Conservation (phyloP, 306 rosid species). For the Carpinus fangiana region DNA sequence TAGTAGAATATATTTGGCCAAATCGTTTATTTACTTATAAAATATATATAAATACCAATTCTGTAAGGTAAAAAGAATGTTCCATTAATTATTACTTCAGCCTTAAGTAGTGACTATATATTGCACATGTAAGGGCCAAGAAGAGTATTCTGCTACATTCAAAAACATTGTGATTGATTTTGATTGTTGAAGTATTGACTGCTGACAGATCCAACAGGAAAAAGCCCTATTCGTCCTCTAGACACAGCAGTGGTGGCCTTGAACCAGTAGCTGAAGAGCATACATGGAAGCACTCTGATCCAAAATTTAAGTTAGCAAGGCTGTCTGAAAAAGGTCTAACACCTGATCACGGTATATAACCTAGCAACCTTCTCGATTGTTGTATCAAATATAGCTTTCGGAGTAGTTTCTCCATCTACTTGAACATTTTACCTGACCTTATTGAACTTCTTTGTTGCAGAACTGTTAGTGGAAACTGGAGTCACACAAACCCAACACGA, state of each 20-base stretch:
- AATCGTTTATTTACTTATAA: too few species aligned
- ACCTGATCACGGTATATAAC: slow-evolving; percentile 65
- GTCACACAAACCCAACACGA: slow-evolving; percentile 70
- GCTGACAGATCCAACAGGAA: slow-evolving; percentile 50
- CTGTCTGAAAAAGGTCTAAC: slow-evolving; percentile 45
- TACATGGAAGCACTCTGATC: slow-evolving; percentile 31
- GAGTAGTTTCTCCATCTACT: slow-evolving; percentile 20
- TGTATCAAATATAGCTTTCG: background rate
- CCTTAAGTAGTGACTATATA: slow-evolving; percentile 11
- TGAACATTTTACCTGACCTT: slow-evolving; percentile 14
- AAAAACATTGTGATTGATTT: slow-evolving; percentile 16
- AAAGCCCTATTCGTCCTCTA: slow-evolving; percentile 58
- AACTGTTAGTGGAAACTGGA: slow-evolving; percentile 76
- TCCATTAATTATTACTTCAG: background rate
- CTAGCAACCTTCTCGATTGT: slow-evolving; percentile 11
- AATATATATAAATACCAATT: too few species aligned
- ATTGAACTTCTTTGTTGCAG: slow-evolving; percentile 46
- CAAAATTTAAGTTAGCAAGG: slow-evolving; percentile 49
- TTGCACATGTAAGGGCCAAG: slow-evolving; percentile 22
- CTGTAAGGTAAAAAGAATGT: slow-evolving; percentile 4
- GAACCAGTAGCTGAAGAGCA: slow-evolving; percentile 61
- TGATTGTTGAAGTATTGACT: slow-evolving; percentile 22
- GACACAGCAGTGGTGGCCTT: slow-evolving; percentile 55
- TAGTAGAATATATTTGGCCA: slow-evolving; percentile 6
- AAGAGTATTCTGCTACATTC: slow-evolving; percentile 5